phyloP scores from a whole-genome alignment of 495 filamentous ascomycete species.

The Penicillium fimorum region DNA sequence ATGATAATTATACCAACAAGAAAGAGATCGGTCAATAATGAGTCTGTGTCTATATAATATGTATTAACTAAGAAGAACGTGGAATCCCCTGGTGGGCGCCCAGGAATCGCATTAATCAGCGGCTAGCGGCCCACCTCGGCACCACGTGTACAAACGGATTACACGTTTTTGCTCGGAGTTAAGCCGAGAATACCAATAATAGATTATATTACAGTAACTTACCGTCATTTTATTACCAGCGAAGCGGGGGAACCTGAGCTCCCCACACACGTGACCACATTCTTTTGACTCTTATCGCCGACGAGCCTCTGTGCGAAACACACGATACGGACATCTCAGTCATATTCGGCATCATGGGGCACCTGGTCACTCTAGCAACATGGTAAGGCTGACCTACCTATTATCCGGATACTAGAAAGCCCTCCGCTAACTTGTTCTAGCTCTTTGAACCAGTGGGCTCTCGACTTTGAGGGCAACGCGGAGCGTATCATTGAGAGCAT shows the following conservation, averaged over 20 bases:
- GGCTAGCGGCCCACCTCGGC: conserved; percentile 9
- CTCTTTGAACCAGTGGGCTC: conserved; percentile 57
- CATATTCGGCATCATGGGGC: conserved; percentile 32
- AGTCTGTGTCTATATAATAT: neutral
- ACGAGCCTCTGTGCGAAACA: neutral
- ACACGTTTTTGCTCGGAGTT: conserved; percentile 22
- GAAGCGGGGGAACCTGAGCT: conserved; percentile 29
- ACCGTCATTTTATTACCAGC: conserved; percentile 20
- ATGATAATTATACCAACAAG: neutral
- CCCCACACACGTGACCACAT: conserved; percentile 46
- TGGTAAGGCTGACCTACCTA: conserved; percentile 24
- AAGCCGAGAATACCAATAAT: conserved; percentile 4
- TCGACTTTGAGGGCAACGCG: conserved; percentile 78
- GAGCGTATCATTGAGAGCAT: conserved; percentile 76
- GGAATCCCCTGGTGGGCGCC: neutral
- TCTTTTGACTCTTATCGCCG: conserved; percentile 10
- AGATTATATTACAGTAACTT: neutral
- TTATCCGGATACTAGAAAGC: neutral
- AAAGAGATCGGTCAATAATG: neutral
- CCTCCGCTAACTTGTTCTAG: conserved; percentile 22
- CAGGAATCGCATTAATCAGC: conserved; percentile 31
- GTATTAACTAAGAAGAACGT: neutral
- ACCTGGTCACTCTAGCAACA: conserved; percentile 43
- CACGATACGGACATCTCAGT: neutral
- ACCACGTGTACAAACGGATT: conserved; percentile 8